Evolutionary conservation across 169 alveolate species (phyloP), one percentile per base, ranked within the genome.

Genomic region (Theileria orientalis): DNA sequence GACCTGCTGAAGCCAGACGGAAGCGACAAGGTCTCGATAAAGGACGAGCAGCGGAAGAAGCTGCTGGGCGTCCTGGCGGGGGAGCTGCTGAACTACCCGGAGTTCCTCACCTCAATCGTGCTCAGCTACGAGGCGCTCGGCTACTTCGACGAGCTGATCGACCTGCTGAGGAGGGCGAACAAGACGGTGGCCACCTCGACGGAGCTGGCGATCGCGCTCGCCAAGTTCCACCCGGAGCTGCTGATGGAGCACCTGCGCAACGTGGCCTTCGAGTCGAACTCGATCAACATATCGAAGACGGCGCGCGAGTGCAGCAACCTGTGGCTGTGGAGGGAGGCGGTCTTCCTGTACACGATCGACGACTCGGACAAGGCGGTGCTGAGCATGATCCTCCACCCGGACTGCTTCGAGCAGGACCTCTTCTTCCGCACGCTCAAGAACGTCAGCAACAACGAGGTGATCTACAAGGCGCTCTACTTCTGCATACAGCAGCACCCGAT

Each of bases 401-500:
- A 98, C 25, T 99, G 99, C 13, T 98, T 98, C 95, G 95, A 96
- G 29, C 86, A 90, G 61, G 84, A 90, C 37, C 64, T 80, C n/a
- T 82, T 90, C 61, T 76, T 83, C 60, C 49, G 86, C 16, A 47
- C 72, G 14, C 73, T 79, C 41, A 75, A 69, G 71, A 92, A 96
- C 79, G 98, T 96, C 37, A 80, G 97, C 21, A 97, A 97, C 83
- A 95, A 96, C 59, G 99, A 97, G 83, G 91, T 98, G 62, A 93
- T 95, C 85, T 97, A 97, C 92, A 95, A 96, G 86, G 97, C 99
- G n/a, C 96, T 98, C 67, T 92, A 94, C 80, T 98, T 98, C 86
- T 97, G 97, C 90, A 90, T 97, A 40, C 99, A 97, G 70, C 99
- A 97, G 83, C 95, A 97, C 85, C 99, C 99, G n/a, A 91, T 95